Evolutionary conservation across 441 rosid genomes (phyloP).

Genomic region (Monsonia emarginata): DNA sequence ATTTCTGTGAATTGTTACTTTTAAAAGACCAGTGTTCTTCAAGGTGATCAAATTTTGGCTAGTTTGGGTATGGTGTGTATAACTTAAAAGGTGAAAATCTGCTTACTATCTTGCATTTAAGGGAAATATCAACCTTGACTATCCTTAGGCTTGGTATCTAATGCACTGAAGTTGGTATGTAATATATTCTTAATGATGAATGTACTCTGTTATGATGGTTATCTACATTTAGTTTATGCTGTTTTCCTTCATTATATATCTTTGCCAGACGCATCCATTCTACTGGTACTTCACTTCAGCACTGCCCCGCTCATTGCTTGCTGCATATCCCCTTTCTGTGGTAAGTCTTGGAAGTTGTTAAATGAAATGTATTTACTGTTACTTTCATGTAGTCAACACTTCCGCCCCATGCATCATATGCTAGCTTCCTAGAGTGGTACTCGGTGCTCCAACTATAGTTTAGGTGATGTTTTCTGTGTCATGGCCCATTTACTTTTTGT

Average conservation of each 20-base stretch:
- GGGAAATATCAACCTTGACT: background rate
- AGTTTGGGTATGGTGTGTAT: background rate
- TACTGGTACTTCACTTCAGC: constrained; percentile 99
- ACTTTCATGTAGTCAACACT: background rate
- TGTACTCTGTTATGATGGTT: background rate
- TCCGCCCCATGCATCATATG: background rate
- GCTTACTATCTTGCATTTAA: background rate
- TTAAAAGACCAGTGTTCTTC: background rate
- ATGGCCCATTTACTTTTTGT: background rate
- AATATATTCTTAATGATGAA: background rate
- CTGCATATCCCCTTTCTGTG: constrained; percentile 79
- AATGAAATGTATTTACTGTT: background rate
- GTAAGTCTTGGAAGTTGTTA: constrained; percentile 35
- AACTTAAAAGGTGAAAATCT: background rate
- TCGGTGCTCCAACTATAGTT: background rate
- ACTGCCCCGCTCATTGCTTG: constrained; percentile 74
- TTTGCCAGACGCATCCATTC: constrained; percentile 59
- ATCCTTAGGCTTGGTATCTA: background rate
- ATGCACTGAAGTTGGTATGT: background rate
- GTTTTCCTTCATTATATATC: constrained; percentile 32
- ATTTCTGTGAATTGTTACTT: background rate
- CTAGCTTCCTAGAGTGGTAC: constrained; percentile 8
- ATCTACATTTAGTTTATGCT: background rate
- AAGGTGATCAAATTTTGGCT: background rate
- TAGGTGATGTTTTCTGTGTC: background rate